Percentiles rank a stretch among this genome's conserved stretches.
These are phyloP conservation scores for Dryas integrifolia DNA, from an alignment of 331 rosid genomes.

Conservation along the genomic window DNA sequence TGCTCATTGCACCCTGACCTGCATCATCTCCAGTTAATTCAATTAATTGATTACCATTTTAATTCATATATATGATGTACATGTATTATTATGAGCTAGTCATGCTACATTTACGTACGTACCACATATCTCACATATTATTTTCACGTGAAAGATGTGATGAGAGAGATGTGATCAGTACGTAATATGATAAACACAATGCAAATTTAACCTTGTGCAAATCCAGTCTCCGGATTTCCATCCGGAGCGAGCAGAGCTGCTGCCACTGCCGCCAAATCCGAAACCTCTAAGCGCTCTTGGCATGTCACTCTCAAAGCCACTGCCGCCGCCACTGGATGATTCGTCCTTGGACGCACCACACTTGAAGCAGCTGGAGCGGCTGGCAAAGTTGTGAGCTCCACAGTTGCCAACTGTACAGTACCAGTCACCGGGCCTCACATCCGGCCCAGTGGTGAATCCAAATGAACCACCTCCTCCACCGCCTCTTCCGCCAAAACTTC, in stretches of 20 bases:
- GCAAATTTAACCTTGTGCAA: conserved; percentile 53
- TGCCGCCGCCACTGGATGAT: conserved; percentile 22
- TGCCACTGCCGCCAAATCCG: conserved; percentile 36
- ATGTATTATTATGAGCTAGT: background rate
- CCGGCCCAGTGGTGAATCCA: conserved; percentile 75
- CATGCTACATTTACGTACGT: background rate
- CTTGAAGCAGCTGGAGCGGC: conserved; percentile 90
- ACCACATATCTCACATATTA: too few species aligned
- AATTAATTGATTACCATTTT: background rate
- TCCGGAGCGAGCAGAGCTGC: conserved; percentile 57
- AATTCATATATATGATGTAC: background rate
- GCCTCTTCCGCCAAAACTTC: conserved; percentile 34
- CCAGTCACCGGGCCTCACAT: conserved; percentile 92
- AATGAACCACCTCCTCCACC: conserved; percentile 48
- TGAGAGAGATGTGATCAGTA: background rate
- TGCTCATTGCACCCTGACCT: conserved; percentile 92
- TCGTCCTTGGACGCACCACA: conserved; percentile 79
- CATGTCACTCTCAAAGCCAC: conserved; percentile 42
- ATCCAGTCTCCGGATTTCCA: conserved; percentile 98
- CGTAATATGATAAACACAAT: background rate
- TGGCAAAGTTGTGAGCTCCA: conserved; percentile 93
- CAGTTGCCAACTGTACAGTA: conserved; percentile 72
- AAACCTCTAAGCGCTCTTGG: conserved; percentile 44
- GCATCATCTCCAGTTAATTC: background rate
- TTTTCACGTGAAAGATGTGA: too few species aligned